phyloP scores from a whole-genome alignment of 2,329 filamentous ascomycete genomes.

The Saccharata proteae region DNA sequence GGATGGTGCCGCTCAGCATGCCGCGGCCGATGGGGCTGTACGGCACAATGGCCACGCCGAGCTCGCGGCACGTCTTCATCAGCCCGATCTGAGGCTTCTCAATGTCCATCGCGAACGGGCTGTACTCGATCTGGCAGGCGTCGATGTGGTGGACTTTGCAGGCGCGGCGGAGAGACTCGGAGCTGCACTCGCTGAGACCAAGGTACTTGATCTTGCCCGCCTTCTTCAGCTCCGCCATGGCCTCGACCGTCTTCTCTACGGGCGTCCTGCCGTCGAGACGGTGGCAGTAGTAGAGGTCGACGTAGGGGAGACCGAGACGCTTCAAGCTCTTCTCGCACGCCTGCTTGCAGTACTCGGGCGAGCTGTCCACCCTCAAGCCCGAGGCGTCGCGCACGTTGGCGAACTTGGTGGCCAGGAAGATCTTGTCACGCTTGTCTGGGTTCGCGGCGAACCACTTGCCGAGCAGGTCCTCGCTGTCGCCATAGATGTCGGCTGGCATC shows the following conservation, averaged over 20 bases:
- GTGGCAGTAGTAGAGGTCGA: constrained; percentile 35
- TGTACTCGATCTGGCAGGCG: constrained; percentile 42
- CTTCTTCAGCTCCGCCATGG: constrained; percentile 29
- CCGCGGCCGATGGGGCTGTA: constrained; percentile 28
- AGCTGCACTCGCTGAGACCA: constrained; percentile 35
- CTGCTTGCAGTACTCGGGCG: constrained; percentile 28
- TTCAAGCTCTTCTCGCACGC: constrained; percentile 28
- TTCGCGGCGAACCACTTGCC: constrained; percentile 21
- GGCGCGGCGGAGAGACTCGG: constrained; percentile 37
- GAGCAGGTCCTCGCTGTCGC: constrained; percentile 23
- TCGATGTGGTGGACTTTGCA: constrained; percentile 34
- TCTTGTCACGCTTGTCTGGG: constrained; percentile 7
- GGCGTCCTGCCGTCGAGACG: constrained; percentile 32
- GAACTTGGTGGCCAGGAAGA: constrained; percentile 40
- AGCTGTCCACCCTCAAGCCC: constrained; percentile 24
- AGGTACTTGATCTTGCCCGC: constrained; percentile 39
- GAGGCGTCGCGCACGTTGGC: constrained; percentile 27
- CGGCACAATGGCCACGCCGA: constrained; percentile 29
- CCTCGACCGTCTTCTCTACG: constrained; percentile 37
- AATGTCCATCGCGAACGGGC: constrained; percentile 35
- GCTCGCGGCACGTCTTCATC: constrained; percentile 29
- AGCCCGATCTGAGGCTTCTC: constrained; percentile 24
- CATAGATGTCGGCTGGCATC: constrained; percentile 16
- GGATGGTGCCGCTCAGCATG: constrained; percentile 10
- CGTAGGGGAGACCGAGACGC: constrained; percentile 25